Evolutionary conservation across 2,329 filamentous ascomycete genomes (phyloP), one percentile per base, ranked within the genome.

Genomic region (Fusarium sp.): DNA sequence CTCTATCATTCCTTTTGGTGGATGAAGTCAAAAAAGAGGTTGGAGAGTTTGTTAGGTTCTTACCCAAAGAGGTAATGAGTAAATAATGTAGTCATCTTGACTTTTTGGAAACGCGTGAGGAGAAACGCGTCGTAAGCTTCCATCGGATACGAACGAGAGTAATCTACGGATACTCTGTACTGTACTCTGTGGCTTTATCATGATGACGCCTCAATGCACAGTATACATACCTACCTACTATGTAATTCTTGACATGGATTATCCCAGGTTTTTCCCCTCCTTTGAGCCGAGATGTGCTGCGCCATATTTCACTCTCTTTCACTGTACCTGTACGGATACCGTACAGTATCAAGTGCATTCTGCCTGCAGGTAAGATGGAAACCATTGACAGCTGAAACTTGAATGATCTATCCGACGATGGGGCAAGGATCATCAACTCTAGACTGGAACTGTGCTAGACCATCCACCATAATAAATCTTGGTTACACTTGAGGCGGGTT

Each of bases 51-150:
- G 55, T 69, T 66, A 45, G 40, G 28, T 32, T 37, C n/a, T 69
- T 66, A 20, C 66, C 66, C 14, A 56, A 69, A 69, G 32, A 49
- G 66, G 66, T 5, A 69, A 69, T 69, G 51, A 46, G 66, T 69
- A 69, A 69, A 69, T 66, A 69, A 40, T 66, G 54, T 25, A 63
- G 32, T 47, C 32, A 43, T 28, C n/a, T 55, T 27, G 37, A 34
- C 28, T 43, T 41, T 50, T 41, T 51, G 34, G 37, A 55, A 43
- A 55, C 66, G 59, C 64, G 65, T 65, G 59, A 60, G n/a, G 28
- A 28, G 47, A 61, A 51, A 69, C 66, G 66, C 66, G 66, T 69
- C 50, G 40, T 48, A 48, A 46, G 58, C 55, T 42, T 58, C 21
- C 55, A 37, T 58, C 21, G 32, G 18, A 40, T 46, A 40, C 21